A percentile compares a stretch with the other conserved stretches of the same genome.
phyloP scores from a whole-genome alignment of 176 grass and related monocot genomes.

The Tillandsia leiboldiana region DNA sequence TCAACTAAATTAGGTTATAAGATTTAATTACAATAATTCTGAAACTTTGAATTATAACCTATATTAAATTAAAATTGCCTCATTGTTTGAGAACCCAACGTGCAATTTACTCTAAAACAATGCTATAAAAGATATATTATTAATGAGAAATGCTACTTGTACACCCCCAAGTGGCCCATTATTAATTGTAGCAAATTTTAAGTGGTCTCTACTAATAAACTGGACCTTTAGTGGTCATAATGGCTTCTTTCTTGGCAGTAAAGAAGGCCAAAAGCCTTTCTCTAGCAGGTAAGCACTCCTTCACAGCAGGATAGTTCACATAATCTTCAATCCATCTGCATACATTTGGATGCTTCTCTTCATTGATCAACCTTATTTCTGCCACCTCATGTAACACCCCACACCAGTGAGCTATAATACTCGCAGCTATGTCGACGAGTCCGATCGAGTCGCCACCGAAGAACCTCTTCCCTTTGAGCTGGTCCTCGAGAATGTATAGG shows the following conservation, averaged over 20 bases:
- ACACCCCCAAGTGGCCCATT: too few relatives aligned
- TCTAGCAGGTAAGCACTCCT: constrained; percentile 4
- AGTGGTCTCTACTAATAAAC: too few relatives aligned
- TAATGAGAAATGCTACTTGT: too few relatives aligned
- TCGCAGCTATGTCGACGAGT: not conserved
- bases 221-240: too few relatives aligned
- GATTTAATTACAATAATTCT: too few relatives aligned
- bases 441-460: not conserved
- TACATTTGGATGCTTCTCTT: not conserved
- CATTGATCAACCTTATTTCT: constrained; percentile 8
- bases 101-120: too few relatives aligned
- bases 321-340: constrained; percentile 7
- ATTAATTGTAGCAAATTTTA: too few relatives aligned
- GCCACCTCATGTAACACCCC: constrained; percentile 6
- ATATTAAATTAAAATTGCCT: too few relatives aligned
- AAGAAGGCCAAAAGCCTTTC: not conserved
- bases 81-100: too few relatives aligned
- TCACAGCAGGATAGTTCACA: not conserved
- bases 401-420: not conserved
- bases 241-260: not conserved
- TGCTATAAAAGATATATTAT: too few relatives aligned
- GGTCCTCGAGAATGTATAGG: not conserved
- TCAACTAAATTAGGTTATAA: too few relatives aligned
- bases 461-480: not conserved
- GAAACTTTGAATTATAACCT: too few relatives aligned